Conservation (phyloP, 257 asterid species). For the Verbena officinalis region DNA sequence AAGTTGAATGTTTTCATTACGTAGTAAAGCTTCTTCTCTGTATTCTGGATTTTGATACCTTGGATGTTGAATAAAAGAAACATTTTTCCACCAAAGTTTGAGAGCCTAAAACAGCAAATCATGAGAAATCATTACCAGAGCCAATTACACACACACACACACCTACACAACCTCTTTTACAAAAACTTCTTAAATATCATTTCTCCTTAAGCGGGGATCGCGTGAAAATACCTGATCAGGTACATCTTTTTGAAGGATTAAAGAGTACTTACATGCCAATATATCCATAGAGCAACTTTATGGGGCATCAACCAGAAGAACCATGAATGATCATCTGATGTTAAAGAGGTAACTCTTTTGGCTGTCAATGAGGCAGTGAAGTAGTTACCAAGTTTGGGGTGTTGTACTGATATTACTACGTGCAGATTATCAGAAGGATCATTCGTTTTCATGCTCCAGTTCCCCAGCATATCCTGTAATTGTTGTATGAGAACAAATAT, state of each 20-base stretch:
- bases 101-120: conserved; percentile 54
- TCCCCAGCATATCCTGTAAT: conserved; percentile 86
- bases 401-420: conserved; percentile 71
- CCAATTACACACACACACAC: conserved; percentile 4
- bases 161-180: neutral
- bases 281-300: conserved; percentile 89
- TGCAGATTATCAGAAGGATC: conserved; percentile 71
- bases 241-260: neutral
- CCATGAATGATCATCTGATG: conserved; percentile 48
- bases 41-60: conserved; percentile 59
- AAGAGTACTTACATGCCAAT: conserved; percentile 81
- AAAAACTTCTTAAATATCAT: neutral
- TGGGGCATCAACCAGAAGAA: conserved; percentile 99
- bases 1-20: conserved; percentile 46
- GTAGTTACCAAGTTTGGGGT: conserved; percentile 87
- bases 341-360: conserved; percentile 52
- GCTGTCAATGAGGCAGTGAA: conserved; percentile 91
- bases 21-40: conserved; percentile 55
- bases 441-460: conserved; percentile 70
- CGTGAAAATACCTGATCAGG: neutral
- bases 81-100: conserved; percentile 89
- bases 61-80: conserved; percentile 70
- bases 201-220: neutral
- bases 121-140: conserved; percentile 7
- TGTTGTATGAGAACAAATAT: conserved; percentile 18